A percentile compares a stretch with the other conserved stretches of the same genome.
These are phyloP conservation scores for Mortierella antarctica DNA, from an alignment of 192 early-diverging fungal genomes.

Conservation along the genomic window DNA sequence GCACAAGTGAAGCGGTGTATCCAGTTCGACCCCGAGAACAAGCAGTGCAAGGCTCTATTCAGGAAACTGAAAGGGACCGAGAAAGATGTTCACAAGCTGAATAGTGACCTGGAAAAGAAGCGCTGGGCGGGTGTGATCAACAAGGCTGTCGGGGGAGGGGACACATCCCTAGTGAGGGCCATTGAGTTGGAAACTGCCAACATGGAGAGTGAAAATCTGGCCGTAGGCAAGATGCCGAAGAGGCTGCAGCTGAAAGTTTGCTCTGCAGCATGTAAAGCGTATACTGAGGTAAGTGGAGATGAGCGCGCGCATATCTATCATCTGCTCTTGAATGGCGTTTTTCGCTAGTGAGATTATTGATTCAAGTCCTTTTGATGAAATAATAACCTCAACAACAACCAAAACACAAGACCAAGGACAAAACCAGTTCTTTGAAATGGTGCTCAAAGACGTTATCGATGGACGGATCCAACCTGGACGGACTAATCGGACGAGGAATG, in stretches of 20 bases:
- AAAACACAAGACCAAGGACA: constrained; percentile 56
- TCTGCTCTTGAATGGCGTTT: background rate
- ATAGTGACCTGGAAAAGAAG: constrained; percentile 60
- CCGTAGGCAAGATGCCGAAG: constrained; percentile 51
- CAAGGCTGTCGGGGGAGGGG: constrained; percentile 63
- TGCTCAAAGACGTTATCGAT: constrained; percentile 78
- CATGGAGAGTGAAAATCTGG: constrained; percentile 53
- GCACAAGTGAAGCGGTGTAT: constrained; percentile 86
- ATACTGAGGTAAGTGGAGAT: constrained; percentile 56
- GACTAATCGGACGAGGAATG: constrained; percentile 78
- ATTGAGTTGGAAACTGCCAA: constrained; percentile 39
- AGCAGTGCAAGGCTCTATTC: constrained; percentile 84
- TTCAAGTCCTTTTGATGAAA: background rate
- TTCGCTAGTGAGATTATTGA: no score
- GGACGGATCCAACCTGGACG: constrained; percentile 78
- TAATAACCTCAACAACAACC: no score
- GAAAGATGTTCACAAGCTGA: constrained; percentile 73
- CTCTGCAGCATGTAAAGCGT: constrained; percentile 67
- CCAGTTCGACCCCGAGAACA: constrained; percentile 91
- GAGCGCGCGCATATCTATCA: background rate
- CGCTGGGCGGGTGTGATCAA: constrained; percentile 70
- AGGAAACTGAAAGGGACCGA: constrained; percentile 77
- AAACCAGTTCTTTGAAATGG: constrained; percentile 65
- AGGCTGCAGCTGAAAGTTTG: constrained; percentile 56
- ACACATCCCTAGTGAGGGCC: constrained; percentile 4